Conservation (phyloP, 1,284 basidiomycete species). For the Naganishia cerealis region DNA sequence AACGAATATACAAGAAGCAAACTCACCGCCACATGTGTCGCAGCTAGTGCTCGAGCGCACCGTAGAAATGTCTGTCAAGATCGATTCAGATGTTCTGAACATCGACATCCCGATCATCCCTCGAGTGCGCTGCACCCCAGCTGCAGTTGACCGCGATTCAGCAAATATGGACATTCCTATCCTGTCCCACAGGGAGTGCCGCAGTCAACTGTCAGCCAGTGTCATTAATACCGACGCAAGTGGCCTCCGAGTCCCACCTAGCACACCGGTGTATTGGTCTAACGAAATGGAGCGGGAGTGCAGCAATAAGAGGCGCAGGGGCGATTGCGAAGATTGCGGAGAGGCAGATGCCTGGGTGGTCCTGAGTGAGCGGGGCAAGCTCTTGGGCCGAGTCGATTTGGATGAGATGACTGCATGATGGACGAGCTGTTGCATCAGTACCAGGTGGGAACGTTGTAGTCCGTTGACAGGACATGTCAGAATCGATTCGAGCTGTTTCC, state of each 20-base stretch:
- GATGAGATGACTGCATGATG: constrained; percentile 23
- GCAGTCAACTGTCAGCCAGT: background rate
- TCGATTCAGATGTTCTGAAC: constrained; percentile 12
- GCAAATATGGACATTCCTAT: constrained; percentile 24
- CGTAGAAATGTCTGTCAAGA: background rate
- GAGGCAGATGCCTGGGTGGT: constrained; percentile 10
- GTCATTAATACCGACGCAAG: background rate
- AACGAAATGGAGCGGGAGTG: constrained; percentile 17
- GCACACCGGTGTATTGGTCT: constrained; percentile 9
- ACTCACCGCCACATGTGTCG: background rate
- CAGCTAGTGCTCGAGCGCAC: background rate
- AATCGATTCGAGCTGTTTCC: no score
- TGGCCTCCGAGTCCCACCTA: background rate
- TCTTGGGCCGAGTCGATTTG: constrained; percentile 15
- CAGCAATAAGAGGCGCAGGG: background rate
- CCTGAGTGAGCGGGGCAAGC: constrained; percentile 2
- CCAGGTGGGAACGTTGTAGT: no score
- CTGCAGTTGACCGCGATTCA: constrained; percentile 1
- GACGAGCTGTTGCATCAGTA: background rate
- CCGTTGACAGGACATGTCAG: no score
- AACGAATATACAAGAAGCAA: background rate
- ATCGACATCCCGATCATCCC: constrained; percentile 16
- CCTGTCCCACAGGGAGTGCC: background rate
- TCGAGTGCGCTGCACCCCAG: background rate
- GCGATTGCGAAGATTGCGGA: background rate